phyloP scores from a whole-genome alignment of 2,329 filamentous ascomycete species.

The Ceratocystis variospora region DNA sequence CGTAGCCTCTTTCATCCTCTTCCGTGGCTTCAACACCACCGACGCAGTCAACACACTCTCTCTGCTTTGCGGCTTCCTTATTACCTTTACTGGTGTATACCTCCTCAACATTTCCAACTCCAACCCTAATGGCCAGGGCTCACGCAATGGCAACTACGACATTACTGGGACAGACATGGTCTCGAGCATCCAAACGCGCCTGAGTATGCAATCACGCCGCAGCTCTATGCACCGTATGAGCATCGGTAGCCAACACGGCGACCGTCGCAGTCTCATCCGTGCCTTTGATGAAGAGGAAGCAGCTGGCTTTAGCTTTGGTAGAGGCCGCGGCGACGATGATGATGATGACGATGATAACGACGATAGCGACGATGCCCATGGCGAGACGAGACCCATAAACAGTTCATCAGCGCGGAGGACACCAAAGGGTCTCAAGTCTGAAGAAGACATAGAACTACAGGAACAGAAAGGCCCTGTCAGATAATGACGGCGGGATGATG shows the following conservation, averaged over 20 bases:
- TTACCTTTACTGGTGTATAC: slow-evolving; percentile 92
- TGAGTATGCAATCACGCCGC: slow-evolving; percentile 82
- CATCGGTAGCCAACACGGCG: slow-evolving; percentile 49
- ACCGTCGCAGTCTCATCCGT: slow-evolving; percentile 72
- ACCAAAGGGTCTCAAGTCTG: slow-evolving; percentile 31
- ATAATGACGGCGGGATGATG: slow-evolving; percentile 12
- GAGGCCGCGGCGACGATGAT: slow-evolving; percentile 57
- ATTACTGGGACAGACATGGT: slow-evolving; percentile 84
- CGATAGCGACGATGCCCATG: slow-evolving; percentile 34
- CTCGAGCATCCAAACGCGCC: slow-evolving; percentile 73
- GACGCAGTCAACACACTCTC: slow-evolving; percentile 86
- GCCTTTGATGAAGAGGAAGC: slow-evolving; percentile 76
- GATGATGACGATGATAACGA: slow-evolving; percentile 64
- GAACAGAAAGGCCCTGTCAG: slow-evolving; percentile 29
- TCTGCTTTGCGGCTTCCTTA: slow-evolving; percentile 79
- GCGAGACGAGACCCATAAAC: slow-evolving; percentile 20
- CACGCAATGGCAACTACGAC: slow-evolving; percentile 53
- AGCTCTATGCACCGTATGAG: slow-evolving; percentile 54
- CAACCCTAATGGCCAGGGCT: slow-evolving; percentile 66
- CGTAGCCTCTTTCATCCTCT: slow-evolving; percentile 88
- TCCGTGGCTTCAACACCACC: slow-evolving; percentile 89
- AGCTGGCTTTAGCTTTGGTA: slow-evolving; percentile 55
- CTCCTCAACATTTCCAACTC: slow-evolving; percentile 87
- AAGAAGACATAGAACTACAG: slow-evolving; percentile 38
- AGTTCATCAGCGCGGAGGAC: slow-evolving; percentile 22